Base-by-base conservation (phyloP, 805 yeast species). In the Teunomyces cretensis region DNA sequence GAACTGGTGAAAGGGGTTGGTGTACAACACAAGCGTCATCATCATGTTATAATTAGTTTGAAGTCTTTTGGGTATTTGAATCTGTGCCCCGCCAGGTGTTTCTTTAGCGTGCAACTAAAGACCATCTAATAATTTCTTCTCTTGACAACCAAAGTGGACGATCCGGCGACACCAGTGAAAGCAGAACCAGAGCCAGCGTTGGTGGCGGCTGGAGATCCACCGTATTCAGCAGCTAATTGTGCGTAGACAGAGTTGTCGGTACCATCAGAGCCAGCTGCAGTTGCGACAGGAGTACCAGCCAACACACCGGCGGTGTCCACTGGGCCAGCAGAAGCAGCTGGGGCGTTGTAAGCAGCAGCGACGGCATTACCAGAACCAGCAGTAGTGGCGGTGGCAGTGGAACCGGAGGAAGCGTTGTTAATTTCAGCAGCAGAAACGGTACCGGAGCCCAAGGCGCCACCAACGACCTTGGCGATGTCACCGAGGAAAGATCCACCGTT, bases 401-500 rank as follows among this genome's bases (percentile, higher is more conserved):
- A 43, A n/a, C 55, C 16, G 8, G 64, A 35, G 35, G 62, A 46
- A 16, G 59, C 50, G 19, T 60, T 44, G 27, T 39, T 22, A 17
- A 39, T 39, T 16, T 39, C 42, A 22, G 62, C 39, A 14, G 58
- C 38, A 30, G 65, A 42, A 36, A 60, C 45, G 24, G 53, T 51
- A 42, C 74, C 73, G 24, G 49, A 30, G 3, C 49, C 45, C 37
- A 69, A 50, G 43, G 52, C 37, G 40, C 51, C 52, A 39, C 66
- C 65, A 24, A 70, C 46, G 62, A 67, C 58, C 30, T 46, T 22
- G 30, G 66, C 65, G 39, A 65, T 41, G 12, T 55, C 57, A 30
- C 53, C 44, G 32, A 50, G 55, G 48, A 55, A 56, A 26, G 58
- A 51, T 33, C 61, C 56, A 47, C 70, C 73, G 55, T 58, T 55